Conservation (phyloP, 163 green algal species). For the Scenedesmus sp. region DNA sequence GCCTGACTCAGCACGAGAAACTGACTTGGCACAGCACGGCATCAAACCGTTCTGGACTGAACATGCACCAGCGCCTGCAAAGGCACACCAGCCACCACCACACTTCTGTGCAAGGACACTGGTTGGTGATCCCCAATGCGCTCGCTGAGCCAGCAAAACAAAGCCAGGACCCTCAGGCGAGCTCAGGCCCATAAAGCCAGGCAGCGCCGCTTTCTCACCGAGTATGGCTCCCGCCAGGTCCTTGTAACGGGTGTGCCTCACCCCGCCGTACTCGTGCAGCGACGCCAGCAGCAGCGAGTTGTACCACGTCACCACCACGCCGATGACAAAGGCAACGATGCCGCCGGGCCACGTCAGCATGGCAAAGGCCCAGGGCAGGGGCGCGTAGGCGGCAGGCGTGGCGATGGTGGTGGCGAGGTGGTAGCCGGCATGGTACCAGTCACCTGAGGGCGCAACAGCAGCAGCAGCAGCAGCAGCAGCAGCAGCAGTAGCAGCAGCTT, state of each 20-base stretch:
- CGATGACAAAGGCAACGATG: constrained; percentile 54
- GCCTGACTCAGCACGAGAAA: no score
- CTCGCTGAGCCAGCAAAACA: no score
- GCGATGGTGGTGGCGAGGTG: constrained; percentile 64
- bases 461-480: not conserved
- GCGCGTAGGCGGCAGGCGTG: constrained; percentile 60
- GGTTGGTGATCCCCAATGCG: no score
- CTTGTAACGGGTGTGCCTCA: constrained; percentile 57
- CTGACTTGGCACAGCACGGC: no score
- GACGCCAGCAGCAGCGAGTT: constrained; percentile 59
- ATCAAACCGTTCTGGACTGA: no score
- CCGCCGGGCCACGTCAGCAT: constrained; percentile 56
- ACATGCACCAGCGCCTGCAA: no score
- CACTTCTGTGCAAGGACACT: no score
- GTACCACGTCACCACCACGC: constrained; percentile 49
- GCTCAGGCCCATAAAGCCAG: no score
- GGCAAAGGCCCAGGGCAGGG: constrained; percentile 62
- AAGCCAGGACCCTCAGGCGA: no score
- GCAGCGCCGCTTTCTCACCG: no score
- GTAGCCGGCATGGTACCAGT: constrained; percentile 56
- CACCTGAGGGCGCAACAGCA: constrained; percentile 30
- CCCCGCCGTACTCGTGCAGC: constrained; percentile 60
- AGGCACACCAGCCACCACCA: no score
- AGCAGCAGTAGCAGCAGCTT: not conserved
- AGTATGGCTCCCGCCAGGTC: constrained; percentile 51